phyloP scores from a whole-genome alignment of 2,329 filamentous ascomycete species.

The Alternaria alternata region DNA sequence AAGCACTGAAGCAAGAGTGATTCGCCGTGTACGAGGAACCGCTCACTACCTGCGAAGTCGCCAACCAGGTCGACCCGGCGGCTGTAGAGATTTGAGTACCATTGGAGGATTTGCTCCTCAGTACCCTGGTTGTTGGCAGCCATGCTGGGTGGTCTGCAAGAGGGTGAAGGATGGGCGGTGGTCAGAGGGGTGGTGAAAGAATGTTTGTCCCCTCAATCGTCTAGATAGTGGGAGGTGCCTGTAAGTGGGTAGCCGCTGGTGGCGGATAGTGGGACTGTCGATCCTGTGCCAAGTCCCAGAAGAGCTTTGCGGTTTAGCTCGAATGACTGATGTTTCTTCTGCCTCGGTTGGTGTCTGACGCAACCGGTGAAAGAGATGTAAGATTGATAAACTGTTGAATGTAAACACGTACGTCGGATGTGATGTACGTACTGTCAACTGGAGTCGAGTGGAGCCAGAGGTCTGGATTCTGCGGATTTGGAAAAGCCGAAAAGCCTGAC shows the following conservation, averaged over 20 bases:
- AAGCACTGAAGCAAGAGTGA: slow-evolving; percentile 73
- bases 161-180: neutral
- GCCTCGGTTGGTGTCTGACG: neutral
- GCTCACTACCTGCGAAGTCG: slow-evolving; percentile 77
- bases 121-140: slow-evolving; percentile 28
- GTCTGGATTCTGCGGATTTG: slow-evolving; percentile 23
- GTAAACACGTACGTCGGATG: slow-evolving; percentile 13
- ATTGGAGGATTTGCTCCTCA: slow-evolving; percentile 38
- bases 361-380: neutral
- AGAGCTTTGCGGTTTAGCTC: slow-evolving; percentile 15
- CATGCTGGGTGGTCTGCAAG: slow-evolving; percentile 25
- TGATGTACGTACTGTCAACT: slow-evolving; percentile 14
- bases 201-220: slow-evolving; percentile 18
- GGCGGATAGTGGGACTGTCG: slow-evolving; percentile 27
- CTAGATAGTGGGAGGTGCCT: slow-evolving; percentile 12
- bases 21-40: slow-evolving; percentile 77
- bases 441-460: slow-evolving; percentile 20
- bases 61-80: slow-evolving; percentile 65
- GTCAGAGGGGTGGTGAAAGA: slow-evolving; percentile 16
- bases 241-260: slow-evolving; percentile 23
- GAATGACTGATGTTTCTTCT: neutral
- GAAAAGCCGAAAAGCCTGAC: slow-evolving; percentile 24
- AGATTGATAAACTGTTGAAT: neutral
- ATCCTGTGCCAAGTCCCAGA: slow-evolving; percentile 21
- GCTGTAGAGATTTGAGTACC: slow-evolving; percentile 48